Conservation (phyloP, 331 rosid species). For the Prunus yedoensis region DNA sequence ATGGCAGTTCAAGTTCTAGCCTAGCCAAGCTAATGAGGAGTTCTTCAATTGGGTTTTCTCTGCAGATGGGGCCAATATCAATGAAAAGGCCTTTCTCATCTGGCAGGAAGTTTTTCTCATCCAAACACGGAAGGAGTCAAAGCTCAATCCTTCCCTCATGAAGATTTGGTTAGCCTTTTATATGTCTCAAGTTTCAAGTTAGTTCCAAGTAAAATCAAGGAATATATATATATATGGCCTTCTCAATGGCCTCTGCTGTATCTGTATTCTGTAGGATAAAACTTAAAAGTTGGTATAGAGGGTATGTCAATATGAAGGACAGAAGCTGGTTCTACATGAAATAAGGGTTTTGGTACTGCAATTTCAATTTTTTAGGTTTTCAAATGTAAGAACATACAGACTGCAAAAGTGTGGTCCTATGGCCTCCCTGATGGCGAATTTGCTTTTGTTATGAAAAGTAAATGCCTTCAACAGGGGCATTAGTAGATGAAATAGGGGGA, state of each 20-base stretch:
- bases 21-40: slow-evolving; percentile 29
- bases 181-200: neutral
- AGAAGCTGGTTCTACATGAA: slow-evolving; percentile 2
- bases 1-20: slow-evolving; percentile 35
- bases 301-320: neutral
- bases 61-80: slow-evolving; percentile 47
- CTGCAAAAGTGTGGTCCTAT: slow-evolving; percentile 7
- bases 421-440: neutral
- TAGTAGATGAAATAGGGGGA: no score
- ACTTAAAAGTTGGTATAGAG: neutral
- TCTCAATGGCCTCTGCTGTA: neutral
- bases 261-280: neutral
- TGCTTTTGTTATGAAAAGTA: neutral
- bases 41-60: slow-evolving; percentile 32
- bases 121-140: slow-evolving; percentile 42
- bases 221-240: neutral
- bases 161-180: slow-evolving; percentile 8
- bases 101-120: slow-evolving; percentile 23
- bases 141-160: slow-evolving; percentile 50
- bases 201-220: neutral
- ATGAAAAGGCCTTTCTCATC: slow-evolving; percentile 43
- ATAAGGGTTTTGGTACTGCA: neutral
- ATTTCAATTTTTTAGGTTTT: neutral
- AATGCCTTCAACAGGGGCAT: neutral
- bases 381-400: neutral